phyloP scores from a whole-genome alignment of 768 basidiomycete genomes.

The Tulasnella calospora region DNA sequence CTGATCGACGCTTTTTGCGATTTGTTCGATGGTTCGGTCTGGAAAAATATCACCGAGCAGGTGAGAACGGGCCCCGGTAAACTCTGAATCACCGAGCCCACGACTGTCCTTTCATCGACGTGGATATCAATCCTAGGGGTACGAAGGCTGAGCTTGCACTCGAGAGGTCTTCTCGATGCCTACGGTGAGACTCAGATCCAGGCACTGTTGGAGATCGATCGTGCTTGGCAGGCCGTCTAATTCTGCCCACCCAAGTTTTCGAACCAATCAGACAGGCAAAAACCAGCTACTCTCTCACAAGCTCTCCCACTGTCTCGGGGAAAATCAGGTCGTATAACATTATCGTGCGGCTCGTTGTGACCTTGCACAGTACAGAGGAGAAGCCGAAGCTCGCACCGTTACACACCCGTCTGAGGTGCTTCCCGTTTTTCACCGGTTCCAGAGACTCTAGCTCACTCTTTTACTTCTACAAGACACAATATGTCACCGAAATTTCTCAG shows the following conservation, averaged over 20 bases:
- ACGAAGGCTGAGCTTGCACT: not conserved
- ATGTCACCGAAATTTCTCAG: not conserved
- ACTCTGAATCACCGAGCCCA: not conserved
- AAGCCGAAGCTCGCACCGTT: not conserved
- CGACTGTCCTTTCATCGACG: not conserved
- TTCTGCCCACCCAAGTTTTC: not conserved
- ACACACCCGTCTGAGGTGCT: not conserved
- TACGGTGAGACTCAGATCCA: not conserved
- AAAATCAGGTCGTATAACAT: not conserved
- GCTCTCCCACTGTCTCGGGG: not conserved
- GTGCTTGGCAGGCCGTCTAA: not conserved
- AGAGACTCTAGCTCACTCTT: not conserved
- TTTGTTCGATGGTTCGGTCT: too few relatives aligned
- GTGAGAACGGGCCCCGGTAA: not conserved
- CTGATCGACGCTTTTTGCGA: too few relatives aligned
- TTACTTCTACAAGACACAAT: not conserved
- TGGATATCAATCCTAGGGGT: not conserved
- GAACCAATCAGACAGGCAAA: not conserved
- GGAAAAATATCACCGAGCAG: not conserved
- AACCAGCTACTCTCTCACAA: not conserved
- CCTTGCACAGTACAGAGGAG: not conserved
- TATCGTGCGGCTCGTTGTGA: not conserved
- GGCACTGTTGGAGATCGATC: not conserved
- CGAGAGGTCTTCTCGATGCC: too few relatives aligned
- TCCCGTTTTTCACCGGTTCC: not conserved